A percentile compares a stretch with the other conserved stretches of the same genome.
Conservation (phyloP, 2,329 filamentous ascomycete species). For the Penicillium psychrosexuale region DNA sequence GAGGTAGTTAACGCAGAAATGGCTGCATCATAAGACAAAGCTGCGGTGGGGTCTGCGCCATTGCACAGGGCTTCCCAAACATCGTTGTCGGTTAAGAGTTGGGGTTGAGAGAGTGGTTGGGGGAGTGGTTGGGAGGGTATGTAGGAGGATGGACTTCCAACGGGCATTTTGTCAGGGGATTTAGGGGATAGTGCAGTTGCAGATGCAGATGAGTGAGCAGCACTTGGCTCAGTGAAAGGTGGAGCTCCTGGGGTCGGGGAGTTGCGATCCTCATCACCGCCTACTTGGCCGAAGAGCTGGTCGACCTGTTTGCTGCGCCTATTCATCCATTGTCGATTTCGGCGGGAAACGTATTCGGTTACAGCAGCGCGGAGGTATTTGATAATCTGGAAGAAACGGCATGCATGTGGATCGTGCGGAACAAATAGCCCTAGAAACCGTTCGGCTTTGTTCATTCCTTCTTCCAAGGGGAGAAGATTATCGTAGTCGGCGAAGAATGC, state of each 20-base stretch:
- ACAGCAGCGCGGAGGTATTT: slow-evolving; percentile 42
- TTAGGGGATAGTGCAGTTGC: slow-evolving; percentile 22
- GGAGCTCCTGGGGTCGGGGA: slow-evolving; percentile 5
- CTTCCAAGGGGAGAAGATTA: slow-evolving; percentile 34
- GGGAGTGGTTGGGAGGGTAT: slow-evolving; percentile 13
- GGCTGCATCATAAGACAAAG: slow-evolving; percentile 30
- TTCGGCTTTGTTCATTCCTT: slow-evolving; percentile 35
- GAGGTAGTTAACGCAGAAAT: slow-evolving; percentile 36
- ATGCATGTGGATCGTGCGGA: slow-evolving; percentile 38
- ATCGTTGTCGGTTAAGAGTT: slow-evolving; percentile 16
- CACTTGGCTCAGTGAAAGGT: slow-evolving; percentile 4
- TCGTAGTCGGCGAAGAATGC: slow-evolving; percentile 49
- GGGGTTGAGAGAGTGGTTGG: slow-evolving; percentile 8
- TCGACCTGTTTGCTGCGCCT: slow-evolving; percentile 40
- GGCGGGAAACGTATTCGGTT: slow-evolving; percentile 35
- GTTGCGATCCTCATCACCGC: slow-evolving; percentile 15
- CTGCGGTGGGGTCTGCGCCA: slow-evolving; percentile 14
- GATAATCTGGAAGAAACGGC: slow-evolving; percentile 38
- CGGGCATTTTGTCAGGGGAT: slow-evolving; percentile 21
- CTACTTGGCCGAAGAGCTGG: slow-evolving; percentile 43
- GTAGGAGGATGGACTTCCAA: slow-evolving; percentile 13
- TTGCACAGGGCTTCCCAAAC: slow-evolving; percentile 32
- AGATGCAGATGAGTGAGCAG: slow-evolving; percentile 5
- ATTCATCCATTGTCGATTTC: slow-evolving; percentile 42
- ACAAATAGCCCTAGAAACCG: slow-evolving; percentile 33